phyloP scores from a whole-genome alignment of 2,329 filamentous ascomycete species.

The Magnaporthiopsis rhizophila region DNA sequence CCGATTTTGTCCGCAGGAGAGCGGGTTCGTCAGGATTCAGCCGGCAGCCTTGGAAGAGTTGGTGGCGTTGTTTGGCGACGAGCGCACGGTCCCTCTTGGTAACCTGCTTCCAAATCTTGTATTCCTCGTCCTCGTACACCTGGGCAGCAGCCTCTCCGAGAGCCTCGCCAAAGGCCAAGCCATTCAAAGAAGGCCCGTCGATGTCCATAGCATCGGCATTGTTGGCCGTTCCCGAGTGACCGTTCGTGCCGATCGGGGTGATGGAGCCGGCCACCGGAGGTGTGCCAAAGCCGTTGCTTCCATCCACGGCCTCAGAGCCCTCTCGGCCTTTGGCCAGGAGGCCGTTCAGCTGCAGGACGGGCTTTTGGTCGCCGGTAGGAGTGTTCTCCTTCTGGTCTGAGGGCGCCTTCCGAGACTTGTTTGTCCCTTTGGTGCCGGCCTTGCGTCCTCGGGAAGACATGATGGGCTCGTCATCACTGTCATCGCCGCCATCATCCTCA shows the following conservation, averaged over 20 bases:
- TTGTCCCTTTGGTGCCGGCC: slow-evolving; percentile 72
- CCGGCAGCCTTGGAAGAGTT: slow-evolving; percentile 76
- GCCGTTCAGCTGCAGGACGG: slow-evolving; percentile 58
- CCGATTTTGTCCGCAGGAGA: slow-evolving; percentile 72
- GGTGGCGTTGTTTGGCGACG: slow-evolving; percentile 76
- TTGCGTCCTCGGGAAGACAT: slow-evolving; percentile 95
- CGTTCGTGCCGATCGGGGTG: slow-evolving; percentile 67
- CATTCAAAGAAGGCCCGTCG: slow-evolving; percentile 65
- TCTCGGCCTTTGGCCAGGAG: slow-evolving; percentile 52
- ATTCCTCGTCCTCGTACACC: slow-evolving; percentile 83
- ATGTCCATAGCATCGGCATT: slow-evolving; percentile 83
- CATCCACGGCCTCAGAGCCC: slow-evolving; percentile 73
- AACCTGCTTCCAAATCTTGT: slow-evolving; percentile 97
- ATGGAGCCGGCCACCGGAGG: slow-evolving; percentile 69
- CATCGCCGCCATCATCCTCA: slow-evolving; percentile 74
- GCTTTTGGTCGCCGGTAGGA: slow-evolving; percentile 67
- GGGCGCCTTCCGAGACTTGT: slow-evolving; percentile 67
- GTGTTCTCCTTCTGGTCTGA: slow-evolving; percentile 71
- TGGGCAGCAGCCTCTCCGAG: slow-evolving; percentile 64
- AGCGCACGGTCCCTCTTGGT: slow-evolving; percentile 92
- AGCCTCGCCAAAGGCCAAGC: slow-evolving; percentile 53
- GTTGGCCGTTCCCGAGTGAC: slow-evolving; percentile 57
- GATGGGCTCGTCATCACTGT: slow-evolving; percentile 95
- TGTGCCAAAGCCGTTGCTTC: slow-evolving; percentile 79
- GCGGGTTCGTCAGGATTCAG: slow-evolving; percentile 85